Base-by-base conservation (phyloP, 345 rosid species). In the Isatis tinctoria region DNA sequence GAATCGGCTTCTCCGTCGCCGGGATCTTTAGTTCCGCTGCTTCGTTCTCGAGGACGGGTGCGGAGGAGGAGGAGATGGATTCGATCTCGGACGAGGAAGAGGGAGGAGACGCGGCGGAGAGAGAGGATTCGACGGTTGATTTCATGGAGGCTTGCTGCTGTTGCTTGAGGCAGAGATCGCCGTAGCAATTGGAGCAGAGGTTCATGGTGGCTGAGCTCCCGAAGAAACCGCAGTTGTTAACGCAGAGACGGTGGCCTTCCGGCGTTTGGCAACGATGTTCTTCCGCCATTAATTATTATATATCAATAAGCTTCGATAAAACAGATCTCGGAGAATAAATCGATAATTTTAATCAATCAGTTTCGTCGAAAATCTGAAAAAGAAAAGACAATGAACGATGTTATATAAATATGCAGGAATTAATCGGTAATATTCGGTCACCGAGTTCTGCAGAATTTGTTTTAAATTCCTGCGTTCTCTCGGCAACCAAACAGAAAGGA, bases 141-240 rank as follows among this genome's bases (percentile, higher is more conserved):
- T 70, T 74, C 32, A 75, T 37, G 77, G 88, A 74, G 52, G 83
- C 74, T 51, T 73, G 62, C 32, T 83, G 86, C 24, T 79, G 85
- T 43, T 85, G 83, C 20, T 77, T 77, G 28, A 79, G 79, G 20
- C 79, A 60, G 69, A 79, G 72, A 59, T 81, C 88, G 24, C 78
- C 56, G 81, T 85, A 85, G 73, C 88, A 85, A 37, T 85, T 81
- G 8, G 88, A 81, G 32, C 88, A 85, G 36, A 85, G 86, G 39
- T 85, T 85, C 88, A 85, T 83, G 59, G 83, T 85, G 13, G 85
- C 77, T 8, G 86, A 74, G 72, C 85, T 85, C 0, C 88, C 86
- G 47, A 74, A 66, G 77, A 85, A 83, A 11, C 86, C 88, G 35
- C 88, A 85, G 75, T 83, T 83, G 44, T 85, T 85, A 14, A 62